These are phyloP conservation scores for Paulownia fortunei DNA, from an alignment of 257 asterid species.

Conservation along the genomic window DNA sequence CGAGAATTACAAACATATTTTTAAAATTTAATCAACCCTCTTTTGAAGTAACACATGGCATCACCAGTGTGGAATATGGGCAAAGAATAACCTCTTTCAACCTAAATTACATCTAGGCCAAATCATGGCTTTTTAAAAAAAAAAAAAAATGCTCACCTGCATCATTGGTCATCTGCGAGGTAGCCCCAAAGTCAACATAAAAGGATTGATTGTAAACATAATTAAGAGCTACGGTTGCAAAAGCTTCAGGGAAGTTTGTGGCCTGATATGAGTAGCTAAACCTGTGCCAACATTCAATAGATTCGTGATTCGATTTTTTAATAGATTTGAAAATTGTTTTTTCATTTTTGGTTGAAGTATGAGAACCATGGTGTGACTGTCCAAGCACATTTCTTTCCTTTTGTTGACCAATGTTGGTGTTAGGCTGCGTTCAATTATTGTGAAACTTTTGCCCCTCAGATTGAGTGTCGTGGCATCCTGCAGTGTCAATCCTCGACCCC, in stretches of 20 bases:
- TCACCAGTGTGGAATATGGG: too few relatives aligned
- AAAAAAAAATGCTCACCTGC: too few relatives aligned
- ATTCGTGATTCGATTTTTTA: background rate
- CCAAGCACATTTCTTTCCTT: background rate
- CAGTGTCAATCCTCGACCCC: background rate
- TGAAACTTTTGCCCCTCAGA: background rate
- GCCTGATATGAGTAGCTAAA: background rate
- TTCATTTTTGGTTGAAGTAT: background rate
- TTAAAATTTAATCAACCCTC: too few relatives aligned
- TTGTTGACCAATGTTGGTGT: background rate
- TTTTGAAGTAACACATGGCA: too few relatives aligned
- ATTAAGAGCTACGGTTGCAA: background rate
- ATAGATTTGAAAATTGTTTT: background rate
- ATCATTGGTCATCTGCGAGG: too few relatives aligned
- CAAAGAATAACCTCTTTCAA: too few relatives aligned
- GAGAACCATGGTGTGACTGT: background rate
- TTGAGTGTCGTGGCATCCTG: background rate
- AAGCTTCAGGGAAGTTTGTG: background rate
- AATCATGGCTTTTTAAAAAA: too few relatives aligned
- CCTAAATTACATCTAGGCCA: too few relatives aligned
- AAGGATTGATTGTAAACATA: too few relatives aligned
- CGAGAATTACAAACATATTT: too few relatives aligned
- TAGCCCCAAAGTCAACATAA: too few relatives aligned
- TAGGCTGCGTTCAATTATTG: background rate
- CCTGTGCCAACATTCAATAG: background rate